Percentiles rank a stretch among this genome's conserved stretches.
Evolutionary conservation across 2,329 filamentous ascomycete species (phyloP).

Genomic region (Hymenoscyphus scutula): DNA sequence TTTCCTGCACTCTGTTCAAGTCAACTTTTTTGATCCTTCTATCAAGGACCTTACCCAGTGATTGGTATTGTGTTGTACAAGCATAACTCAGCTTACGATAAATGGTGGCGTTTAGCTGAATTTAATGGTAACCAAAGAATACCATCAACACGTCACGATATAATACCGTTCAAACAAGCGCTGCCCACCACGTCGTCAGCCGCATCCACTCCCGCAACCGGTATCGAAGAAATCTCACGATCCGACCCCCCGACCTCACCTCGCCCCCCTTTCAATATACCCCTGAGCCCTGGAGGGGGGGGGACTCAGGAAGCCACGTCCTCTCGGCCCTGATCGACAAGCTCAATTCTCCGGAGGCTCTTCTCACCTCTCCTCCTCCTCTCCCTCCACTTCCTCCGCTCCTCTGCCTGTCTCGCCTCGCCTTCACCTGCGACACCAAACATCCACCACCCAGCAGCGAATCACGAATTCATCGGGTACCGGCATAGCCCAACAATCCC

Average conservation of each 20-base stretch:
- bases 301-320: no score
- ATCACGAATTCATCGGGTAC: background rate
- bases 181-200: constrained; percentile 13
- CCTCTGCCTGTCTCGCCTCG: background rate
- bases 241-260: background rate
- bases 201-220: constrained; percentile 13
- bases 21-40: no score
- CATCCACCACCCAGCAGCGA: background rate
- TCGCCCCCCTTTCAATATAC: background rate
- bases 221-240: background rate
- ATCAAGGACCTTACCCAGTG: no score
- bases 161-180: background rate
- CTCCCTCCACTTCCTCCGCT: background rate
- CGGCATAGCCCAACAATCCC: constrained; percentile 14
- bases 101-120: background rate
- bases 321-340: constrained; percentile 6
- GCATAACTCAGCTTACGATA: background rate
- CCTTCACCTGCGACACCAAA: constrained; percentile 1
- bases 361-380: background rate
- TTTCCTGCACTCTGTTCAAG: background rate
- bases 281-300: background rate
- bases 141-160: background rate
- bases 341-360: background rate
- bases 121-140: background rate
- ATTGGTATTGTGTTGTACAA: no score